Evolutionary conservation across 768 basidiomycete species (phyloP), one percentile per base, ranked within the genome.

Genomic region (Leccinum fibrillosum): DNA sequence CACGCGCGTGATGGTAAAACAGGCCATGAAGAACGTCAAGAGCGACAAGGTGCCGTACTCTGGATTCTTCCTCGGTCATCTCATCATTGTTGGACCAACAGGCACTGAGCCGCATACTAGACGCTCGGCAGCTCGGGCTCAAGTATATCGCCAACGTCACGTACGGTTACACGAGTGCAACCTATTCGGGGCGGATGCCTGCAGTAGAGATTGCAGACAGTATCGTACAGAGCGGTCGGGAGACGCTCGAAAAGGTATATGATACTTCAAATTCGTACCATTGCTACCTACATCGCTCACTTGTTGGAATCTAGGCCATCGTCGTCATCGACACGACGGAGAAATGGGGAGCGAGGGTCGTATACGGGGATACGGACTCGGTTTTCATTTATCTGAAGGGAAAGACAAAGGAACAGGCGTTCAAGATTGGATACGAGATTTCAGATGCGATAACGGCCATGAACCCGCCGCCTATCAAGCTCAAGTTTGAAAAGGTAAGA

Each of bases 291-390:
- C 6, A 5, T 37, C 34, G 1, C 26, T 11, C 34, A 0, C 28
- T 32, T 13, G 15, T 30, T 19, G 42, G 13, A 48, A 23, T 57
- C 11, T 7, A 97, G 94, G 94, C 97, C 0, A 90, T 96, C 57
- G 78, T 81, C 34, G 66, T 86, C 32, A 94, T 98, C 54, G 84
- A 96, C 54, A 71, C 78, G 0, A 90, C 83, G 2, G 75, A 78
- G 34, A 90, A 88, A 72, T 98, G 96, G 97, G 89, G 89, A 9
- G 96, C 91, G 11, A 80, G 85, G 67, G 92, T 98, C 15, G 93
- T 98, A 15, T 99, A 99, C 68, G 97, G 97, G 11, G 97, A 99
- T 66, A 99, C 97, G 0, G 97, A 99, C 73, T 97, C 94, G 15
- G 75, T 98, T 44, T 99, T 99, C 70, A 80, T 98, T 71, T 82